Base-by-base conservation (phyloP, 2,329 filamentous ascomycete species). In the Ophiosphaerella herpotricha region DNA sequence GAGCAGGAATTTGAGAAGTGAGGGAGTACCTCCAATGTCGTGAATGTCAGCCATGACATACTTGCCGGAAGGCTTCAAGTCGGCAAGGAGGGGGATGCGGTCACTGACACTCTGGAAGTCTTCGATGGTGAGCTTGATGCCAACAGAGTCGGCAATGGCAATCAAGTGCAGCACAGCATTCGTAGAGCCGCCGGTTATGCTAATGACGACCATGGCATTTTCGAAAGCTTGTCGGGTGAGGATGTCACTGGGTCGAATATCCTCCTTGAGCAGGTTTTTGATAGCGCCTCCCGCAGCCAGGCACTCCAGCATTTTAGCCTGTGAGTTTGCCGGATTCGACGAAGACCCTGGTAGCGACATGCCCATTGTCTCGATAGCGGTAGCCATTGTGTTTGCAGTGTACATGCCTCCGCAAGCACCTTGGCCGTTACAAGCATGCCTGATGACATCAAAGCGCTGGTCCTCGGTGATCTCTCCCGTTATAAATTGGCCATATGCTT, bases 401-500 rank as follows among this genome's bases (percentile, higher is more conserved):
- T 91, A 96, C 91, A 96, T 96, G 14, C 92, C 91, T 39, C 90
- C 90, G 57, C 91, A 96, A 1, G 90, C 91, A 26, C 91, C 91
- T 1, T 85, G 84, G 7, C 85, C 85, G 1, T 88, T 88, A 70
- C 91, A 96, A 2, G 91, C 86, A 65, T 94, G 82, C 55, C 78
- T 79, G 76, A 92, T 89, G 41, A 96, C 85, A 69, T 97, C 94
- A 74, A 91, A 96, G 44, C 94, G 87, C 77, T 93, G 82, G 33
- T 48, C 93, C 24, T 88, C 84, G 78, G 95, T 84, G 48, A 96
- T 90, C 62, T 96, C 89, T 50, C 86, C 84, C 43, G 88, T 83
- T 0, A 80, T 87, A 55, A 88, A 86, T 41, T 85, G 84, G 2
- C 82, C 82, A 48, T 85, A 85, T 50, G 87, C 84, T 4, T 92